A percentile compares a stretch with the other conserved stretches of the same genome.
Evolutionary conservation across 768 basidiomycete genomes (phyloP).

Genomic region (Termitomyces sp.): DNA sequence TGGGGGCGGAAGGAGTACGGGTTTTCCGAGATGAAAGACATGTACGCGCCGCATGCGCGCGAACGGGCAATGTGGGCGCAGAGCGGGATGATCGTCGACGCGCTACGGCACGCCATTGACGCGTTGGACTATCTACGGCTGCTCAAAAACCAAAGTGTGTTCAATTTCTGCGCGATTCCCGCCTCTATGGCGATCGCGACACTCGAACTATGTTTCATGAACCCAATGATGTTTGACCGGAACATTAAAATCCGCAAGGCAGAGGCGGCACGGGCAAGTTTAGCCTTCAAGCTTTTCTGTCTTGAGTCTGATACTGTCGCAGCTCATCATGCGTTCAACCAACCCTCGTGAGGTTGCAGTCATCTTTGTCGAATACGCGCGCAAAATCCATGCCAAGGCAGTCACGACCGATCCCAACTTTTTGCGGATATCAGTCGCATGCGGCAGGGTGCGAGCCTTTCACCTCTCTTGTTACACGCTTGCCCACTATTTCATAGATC

Average conservation of each 20-base stretch:
- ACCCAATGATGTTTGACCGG: conserved; percentile 75
- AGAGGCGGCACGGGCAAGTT: conserved; percentile 72
- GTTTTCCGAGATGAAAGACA: conserved; percentile 69
- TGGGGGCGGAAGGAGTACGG: conserved; percentile 69
- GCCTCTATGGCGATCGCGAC: conserved; percentile 96
- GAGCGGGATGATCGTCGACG: conserved; percentile 88
- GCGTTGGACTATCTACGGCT: conserved; percentile 87
- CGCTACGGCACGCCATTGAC: conserved; percentile 79
- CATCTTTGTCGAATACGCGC: conserved; percentile 81
- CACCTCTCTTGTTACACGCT: conserved; percentile 1
- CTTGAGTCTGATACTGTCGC: not conserved
- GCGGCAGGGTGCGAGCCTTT: conserved; percentile 63
- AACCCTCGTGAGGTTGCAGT: conserved; percentile 90
- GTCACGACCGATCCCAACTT: conserved; percentile 83
- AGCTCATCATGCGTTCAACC: conserved; percentile 92
- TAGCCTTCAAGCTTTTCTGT: not conserved
- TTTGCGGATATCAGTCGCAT: conserved; percentile 77
- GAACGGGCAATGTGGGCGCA: conserved; percentile 77
- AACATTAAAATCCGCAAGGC: conserved; percentile 97
- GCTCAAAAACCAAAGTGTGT: conserved; percentile 87
- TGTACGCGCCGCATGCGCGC: conserved; percentile 56
- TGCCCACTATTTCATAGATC: conserved; percentile 47
- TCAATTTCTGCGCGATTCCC: conserved; percentile 95
- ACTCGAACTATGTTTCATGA: conserved; percentile 90
- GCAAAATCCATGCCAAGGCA: conserved; percentile 81